A percentile compares a stretch with the other conserved stretches of the same genome.
These are phyloP conservation scores for Labyrinthula sp. DNA, from an alignment of 352 stramenopile species.

Conservation along the genomic window DNA sequence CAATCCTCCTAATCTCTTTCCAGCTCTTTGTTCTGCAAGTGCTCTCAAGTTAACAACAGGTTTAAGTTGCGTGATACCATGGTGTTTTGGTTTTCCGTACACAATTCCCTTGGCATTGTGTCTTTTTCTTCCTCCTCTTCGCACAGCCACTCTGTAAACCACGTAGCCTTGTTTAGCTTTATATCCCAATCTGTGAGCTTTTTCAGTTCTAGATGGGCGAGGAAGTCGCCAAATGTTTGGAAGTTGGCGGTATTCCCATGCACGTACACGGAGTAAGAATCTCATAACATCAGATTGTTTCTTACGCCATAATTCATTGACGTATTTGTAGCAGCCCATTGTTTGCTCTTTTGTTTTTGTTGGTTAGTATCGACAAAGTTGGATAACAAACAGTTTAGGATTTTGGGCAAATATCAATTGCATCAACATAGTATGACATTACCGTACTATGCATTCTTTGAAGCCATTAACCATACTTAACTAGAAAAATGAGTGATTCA, in stretches of 20 bases:
- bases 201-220: constrained; percentile 86
- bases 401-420: neutral
- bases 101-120: constrained; percentile 98
- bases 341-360: constrained; percentile 32
- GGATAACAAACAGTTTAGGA: constrained; percentile 4
- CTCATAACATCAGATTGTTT: constrained; percentile 99
- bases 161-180: constrained; percentile 99
- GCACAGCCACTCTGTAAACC: constrained; percentile 84
- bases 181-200: constrained; percentile 96
- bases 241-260: constrained; percentile 88
- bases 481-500: too few relatives aligned
- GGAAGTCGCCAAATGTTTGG: constrained; percentile 80
- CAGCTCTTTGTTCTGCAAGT: constrained; percentile 91
- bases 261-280: constrained; percentile 93
- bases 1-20: constrained; percentile 88
- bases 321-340: constrained; percentile 99
- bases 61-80: constrained; percentile 99
- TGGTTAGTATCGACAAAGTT: constrained; percentile 5
- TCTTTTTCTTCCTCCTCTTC: constrained; percentile 92
- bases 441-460: neutral
- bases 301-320: constrained; percentile 98
- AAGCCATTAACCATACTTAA: too few relatives aligned
- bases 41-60: constrained; percentile 78
- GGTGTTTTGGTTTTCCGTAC: constrained; percentile 98
- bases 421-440: neutral